phyloP scores from a whole-genome alignment of 345 rosid species.

The Dovyalis caffra region DNA sequence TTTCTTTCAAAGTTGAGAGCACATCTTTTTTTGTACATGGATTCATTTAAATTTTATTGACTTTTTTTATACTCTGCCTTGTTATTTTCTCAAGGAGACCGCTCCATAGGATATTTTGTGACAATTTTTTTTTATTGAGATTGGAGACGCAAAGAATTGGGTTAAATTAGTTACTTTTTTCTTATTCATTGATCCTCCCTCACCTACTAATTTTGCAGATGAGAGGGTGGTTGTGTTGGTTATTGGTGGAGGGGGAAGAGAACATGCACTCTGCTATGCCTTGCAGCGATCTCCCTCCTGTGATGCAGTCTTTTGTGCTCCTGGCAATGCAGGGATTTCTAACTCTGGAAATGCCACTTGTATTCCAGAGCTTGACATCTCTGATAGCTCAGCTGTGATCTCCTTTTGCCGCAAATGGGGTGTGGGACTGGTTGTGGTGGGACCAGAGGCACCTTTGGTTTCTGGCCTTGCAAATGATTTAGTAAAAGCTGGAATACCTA shows the following conservation, averaged over 20 bases:
- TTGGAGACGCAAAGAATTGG: background rate
- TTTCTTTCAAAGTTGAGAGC: no score
- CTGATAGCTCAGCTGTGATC: constrained; percentile 64
- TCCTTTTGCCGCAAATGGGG: constrained; percentile 59
- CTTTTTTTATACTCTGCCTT: background rate
- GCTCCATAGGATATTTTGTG: background rate
- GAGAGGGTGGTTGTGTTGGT: constrained; percentile 75
- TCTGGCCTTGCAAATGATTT: constrained; percentile 82
- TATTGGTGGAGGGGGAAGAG: constrained; percentile 97
- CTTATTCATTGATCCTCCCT: background rate
- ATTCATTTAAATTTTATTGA: background rate
- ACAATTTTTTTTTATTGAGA: background rate
- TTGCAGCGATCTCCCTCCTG: constrained; percentile 75
- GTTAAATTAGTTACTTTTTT: background rate
- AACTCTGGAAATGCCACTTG: constrained; percentile 81
- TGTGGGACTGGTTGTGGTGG: constrained; percentile 81
- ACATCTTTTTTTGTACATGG: background rate
- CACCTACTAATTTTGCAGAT: constrained; percentile 29
- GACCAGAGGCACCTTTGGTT: constrained; percentile 95
- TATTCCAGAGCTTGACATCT: constrained; percentile 60
- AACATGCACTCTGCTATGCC: constrained; percentile 87
- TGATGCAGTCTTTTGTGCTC: constrained; percentile 76
- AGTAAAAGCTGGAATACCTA: constrained; percentile 61
- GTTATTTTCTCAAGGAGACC: background rate
- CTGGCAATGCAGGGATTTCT: constrained; percentile 89